Base-by-base conservation (phyloP, 495 filamentous ascomycete species). In the Talaromyces ruber region DNA sequence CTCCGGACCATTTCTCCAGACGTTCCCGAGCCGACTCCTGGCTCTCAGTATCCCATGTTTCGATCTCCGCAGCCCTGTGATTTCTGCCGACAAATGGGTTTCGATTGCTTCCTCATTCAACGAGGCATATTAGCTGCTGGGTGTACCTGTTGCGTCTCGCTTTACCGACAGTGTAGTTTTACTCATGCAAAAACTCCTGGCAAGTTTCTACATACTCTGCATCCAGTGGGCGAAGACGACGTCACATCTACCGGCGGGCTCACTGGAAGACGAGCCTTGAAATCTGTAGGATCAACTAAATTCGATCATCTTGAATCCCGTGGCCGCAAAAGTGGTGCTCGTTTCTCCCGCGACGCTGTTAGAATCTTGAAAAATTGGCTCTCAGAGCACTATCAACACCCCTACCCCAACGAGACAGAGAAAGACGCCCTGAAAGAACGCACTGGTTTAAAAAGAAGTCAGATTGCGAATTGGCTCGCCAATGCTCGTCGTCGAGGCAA, bases 401-500 rank as follows among this genome's bases (percentile, higher is more conserved):
- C 90, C 0, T 95, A 95, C 70, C 91, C 91, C 16, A 91, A 79
- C 28, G 89, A 93, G 25, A 81, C 87, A 47, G 88, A 94, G 68
- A 93, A 91, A 71, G 86, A 90, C 50, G 78, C 83, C 64, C 79
- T 95, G 21, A 85, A 88, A 67, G 74, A 79, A 51, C 79, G 82
- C 62, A 95, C 91, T 2, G 89, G 89, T 12, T 80, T 95, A 26
- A 91, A 79, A 64, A 82, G 85, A 64, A 86, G 77, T 11, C 91
- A 95, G 70, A 89, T 95, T 57, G 85, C 84, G 25, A 93, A 93
- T 68, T 94, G 90, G 91, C 81, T 95, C 11, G 91, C 91, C 57
- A 95, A 95, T 71, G 88, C 90, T 60, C 85, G 90, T 43, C 83
- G 91, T 37, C 79, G 90, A 60, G 84, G 87, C 61, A 93, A 93